These are phyloP conservation scores for Globisporangium middletonii DNA, from an alignment of 352 stramenopile genomes.

Conservation along the genomic window DNA sequence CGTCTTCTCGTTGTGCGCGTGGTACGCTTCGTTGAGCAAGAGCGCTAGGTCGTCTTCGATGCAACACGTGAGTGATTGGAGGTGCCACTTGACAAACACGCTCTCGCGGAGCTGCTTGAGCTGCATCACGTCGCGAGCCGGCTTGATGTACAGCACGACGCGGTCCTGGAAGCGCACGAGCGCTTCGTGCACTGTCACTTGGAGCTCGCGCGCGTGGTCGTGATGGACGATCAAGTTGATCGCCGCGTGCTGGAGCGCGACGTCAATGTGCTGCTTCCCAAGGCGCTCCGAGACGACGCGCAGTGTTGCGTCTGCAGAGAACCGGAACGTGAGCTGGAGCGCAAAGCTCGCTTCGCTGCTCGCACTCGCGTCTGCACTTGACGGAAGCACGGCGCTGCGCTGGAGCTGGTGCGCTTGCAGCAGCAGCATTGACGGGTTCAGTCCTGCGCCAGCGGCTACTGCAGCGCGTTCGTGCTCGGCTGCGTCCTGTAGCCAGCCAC, in stretches of 20 bases:
- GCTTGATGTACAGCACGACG: slow-evolving; percentile 45
- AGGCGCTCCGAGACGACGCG: slow-evolving; percentile 30
- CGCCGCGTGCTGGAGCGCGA: slow-evolving; percentile 30
- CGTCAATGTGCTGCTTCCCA: slow-evolving; percentile 27
- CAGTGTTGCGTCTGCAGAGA: slow-evolving; percentile 34
- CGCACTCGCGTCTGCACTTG: not conserved
- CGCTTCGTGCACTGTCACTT: slow-evolving; percentile 51
- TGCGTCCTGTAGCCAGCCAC: slow-evolving; percentile 8
- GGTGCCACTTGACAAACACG: slow-evolving; percentile 44
- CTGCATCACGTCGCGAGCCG: slow-evolving; percentile 44
- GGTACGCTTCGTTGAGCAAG: slow-evolving; percentile 44
- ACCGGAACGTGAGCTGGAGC: slow-evolving; percentile 48
- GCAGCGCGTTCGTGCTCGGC: not conserved
- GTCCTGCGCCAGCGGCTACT: not conserved
- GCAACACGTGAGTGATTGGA: slow-evolving; percentile 34
- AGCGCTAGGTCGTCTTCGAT: slow-evolving; percentile 44
- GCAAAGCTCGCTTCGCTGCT: slow-evolving; percentile 31
- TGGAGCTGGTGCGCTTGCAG: slow-evolving; percentile 6
- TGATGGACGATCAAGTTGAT: slow-evolving; percentile 50
- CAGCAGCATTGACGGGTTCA: not conserved
- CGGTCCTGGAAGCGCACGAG: slow-evolving; percentile 35
- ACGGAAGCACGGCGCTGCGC: not conserved
- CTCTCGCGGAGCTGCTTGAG: slow-evolving; percentile 28
- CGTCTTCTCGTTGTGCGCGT: slow-evolving; percentile 49
- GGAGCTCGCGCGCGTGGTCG: slow-evolving; percentile 28